Base-by-base conservation (phyloP, 2,329 filamentous ascomycete species). In the Fusarium nanum region DNA sequence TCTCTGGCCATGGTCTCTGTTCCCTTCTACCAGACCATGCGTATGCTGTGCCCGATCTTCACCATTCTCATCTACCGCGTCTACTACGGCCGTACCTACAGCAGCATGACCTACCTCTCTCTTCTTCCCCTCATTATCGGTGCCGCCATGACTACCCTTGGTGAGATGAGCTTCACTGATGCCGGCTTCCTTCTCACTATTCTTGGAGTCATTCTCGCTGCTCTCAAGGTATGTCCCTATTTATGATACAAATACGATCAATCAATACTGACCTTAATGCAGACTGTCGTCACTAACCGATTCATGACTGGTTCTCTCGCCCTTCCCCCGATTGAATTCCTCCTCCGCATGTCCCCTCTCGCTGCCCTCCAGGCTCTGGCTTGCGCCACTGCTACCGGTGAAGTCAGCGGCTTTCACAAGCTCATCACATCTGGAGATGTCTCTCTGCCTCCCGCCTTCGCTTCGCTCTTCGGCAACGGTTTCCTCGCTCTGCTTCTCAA, bases 1-100 rank as follows among this genome's bases (percentile, higher is more conserved):
- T 89, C 87, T n/a, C 81, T 89, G 40, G 81, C 81, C 64, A 84
- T 88, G 83, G 87, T 88, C 40, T 89, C 88, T 1, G 86, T 90
- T n/a, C 86, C 88, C 4, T 90, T 90, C 78, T 89, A 90, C 77
- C 88, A 90, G 76, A 87, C 89, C 61, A 85, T 90, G 77, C 85
- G 88, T 68, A 88, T 88, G 64, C 86, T 87, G 22, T 87, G 84
- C 64, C 88, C 88, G 28, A 83, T 89, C 72, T 88, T 89, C 76
- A 89, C 88, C 55, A 86, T 89, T 59, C 76, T 88, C 67, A 88
- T 90, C 76, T 89, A 88, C 81, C 85, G 86, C 54, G 74, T 87
- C 53, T 83, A 83, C 75, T 89, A 87, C 76, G 77, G 80, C 64
- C 85, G 87, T 56, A 84, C 82, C 20, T 90, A 89, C 77, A 83